Percentiles rank a stretch among this genome's conserved stretches.
Conservation (phyloP, 1,284 basidiomycete genomes). For the Rhodotorula sp. region DNA sequence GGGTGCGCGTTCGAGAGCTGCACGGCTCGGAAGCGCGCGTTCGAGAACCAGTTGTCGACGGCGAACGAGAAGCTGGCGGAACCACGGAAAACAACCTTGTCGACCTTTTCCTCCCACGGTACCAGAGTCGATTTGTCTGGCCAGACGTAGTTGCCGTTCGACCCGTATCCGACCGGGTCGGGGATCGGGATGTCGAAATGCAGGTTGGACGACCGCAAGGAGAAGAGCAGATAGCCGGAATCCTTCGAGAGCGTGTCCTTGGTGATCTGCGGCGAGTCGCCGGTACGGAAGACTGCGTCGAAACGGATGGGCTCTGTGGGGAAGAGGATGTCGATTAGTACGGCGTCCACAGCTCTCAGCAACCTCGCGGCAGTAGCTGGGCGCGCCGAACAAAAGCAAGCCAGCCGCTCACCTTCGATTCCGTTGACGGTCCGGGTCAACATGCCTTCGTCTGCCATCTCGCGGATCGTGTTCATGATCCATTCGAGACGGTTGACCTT, state of each 20-base stretch:
- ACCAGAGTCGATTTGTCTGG: background rate
- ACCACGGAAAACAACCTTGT: conserved; percentile 9
- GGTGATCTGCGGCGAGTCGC: conserved; percentile 5
- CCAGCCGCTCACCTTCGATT: background rate
- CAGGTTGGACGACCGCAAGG: background rate
- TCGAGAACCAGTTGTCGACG: conserved; percentile 5
- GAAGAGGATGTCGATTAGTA: background rate
- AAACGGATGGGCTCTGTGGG: background rate
- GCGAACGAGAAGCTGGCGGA: conserved; percentile 1
- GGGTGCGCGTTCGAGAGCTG: background rate
- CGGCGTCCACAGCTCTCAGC: too few relatives aligned
- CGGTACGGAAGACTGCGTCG: conserved; percentile 4
- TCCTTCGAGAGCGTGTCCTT: conserved; percentile 6
- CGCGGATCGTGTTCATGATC: conserved; percentile 3
- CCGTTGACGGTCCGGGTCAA: conserved; percentile 5
- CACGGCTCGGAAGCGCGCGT: conserved; percentile 2
- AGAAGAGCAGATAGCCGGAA: conserved; percentile 2
- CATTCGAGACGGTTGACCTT: background rate
- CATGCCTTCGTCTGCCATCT: background rate
- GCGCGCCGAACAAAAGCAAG: background rate
- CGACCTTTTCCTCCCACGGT: conserved; percentile 1
- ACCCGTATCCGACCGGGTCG: conserved; percentile 1
- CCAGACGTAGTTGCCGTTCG: conserved; percentile 10
- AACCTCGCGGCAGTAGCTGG: background rate
- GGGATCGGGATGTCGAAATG: conserved; percentile 8